Percentiles rank a stretch among this genome's conserved stretches.
Evolutionary conservation across 73 alveolate species (phyloP).

Genomic region (Tetrahymena malaccensis): DNA sequence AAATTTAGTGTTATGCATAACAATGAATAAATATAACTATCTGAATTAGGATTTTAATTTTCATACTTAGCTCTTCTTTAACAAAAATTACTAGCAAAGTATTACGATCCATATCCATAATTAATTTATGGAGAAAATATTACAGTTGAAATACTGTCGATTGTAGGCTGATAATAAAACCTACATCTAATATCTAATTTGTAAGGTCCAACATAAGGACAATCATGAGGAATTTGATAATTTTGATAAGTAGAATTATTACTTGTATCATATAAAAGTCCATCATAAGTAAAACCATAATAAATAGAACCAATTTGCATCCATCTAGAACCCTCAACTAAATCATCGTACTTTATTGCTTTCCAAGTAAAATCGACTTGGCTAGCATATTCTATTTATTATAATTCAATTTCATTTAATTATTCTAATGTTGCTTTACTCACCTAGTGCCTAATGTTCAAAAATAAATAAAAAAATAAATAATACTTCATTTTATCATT

Average conservation of each 20-base stretch:
- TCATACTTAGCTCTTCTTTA: neutral
- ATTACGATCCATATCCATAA: neutral
- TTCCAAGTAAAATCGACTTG: neutral
- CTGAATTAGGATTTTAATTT: neutral
- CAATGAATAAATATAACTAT: neutral
- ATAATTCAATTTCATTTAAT: neutral
- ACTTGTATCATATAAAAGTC: neutral
- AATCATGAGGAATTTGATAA: neutral
- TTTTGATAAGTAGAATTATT: neutral
- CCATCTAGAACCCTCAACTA: neutral
- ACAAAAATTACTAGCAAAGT: neutral
- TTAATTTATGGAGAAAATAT: neutral
- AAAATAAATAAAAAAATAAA: too few relatives aligned
- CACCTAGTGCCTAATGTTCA: neutral
- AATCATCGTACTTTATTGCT: neutral
- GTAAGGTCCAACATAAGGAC: neutral
- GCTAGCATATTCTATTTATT: neutral
- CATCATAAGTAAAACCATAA: neutral
- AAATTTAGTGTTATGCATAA: neutral
- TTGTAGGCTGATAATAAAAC: neutral
- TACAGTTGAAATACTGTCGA: neutral
- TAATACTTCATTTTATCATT: neutral
- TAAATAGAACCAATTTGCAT: neutral
- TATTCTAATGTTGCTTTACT: neutral
- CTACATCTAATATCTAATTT: neutral